These are phyloP conservation scores for Cryoendolithus antarcticus DNA, from an alignment of 2,329 filamentous ascomycete genomes.

Conservation along the genomic window DNA sequence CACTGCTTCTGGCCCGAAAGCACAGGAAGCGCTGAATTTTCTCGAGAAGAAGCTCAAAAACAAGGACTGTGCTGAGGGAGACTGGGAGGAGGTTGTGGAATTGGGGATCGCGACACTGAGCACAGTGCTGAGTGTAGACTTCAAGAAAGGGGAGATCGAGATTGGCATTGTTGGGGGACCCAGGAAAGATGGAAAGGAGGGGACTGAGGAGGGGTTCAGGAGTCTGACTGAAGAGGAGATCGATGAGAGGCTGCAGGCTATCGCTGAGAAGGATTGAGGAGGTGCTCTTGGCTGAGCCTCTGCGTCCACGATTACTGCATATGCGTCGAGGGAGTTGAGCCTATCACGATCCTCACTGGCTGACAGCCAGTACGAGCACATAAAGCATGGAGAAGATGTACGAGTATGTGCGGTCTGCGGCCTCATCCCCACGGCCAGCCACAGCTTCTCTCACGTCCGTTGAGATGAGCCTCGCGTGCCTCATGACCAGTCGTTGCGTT, in stretches of 20 bases:
- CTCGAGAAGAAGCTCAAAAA: constrained; percentile 99
- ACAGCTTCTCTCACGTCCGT: no score
- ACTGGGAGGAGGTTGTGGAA: constrained; percentile 96
- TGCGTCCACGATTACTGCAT: no score
- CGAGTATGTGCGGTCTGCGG: no score
- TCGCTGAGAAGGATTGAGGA: constrained; percentile 90
- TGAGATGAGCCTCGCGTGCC: no score
- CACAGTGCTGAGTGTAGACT: constrained; percentile 95
- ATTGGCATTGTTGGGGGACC: constrained; percentile 94
- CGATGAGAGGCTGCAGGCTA: constrained; percentile 93
- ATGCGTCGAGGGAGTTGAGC: no score
- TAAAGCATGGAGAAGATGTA: no score
- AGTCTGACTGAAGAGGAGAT: constrained; percentile 94
- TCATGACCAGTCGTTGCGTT: no score
- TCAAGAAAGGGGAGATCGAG: constrained; percentile 98
- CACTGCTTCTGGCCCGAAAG: constrained; percentile 91
- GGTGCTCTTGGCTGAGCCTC: no score
- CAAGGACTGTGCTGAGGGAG: constrained; percentile 85
- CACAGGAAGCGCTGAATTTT: constrained; percentile 96
- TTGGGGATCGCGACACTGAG: constrained; percentile 89
- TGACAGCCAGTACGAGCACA: no score
- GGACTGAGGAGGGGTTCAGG: constrained; percentile 67
- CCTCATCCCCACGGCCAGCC: no score
- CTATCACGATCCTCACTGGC: no score
- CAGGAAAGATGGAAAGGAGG: constrained; percentile 67